Evolutionary conservation across 2,329 filamentous ascomycete genomes (phyloP).

Genomic region (Madurella fahalii): DNA sequence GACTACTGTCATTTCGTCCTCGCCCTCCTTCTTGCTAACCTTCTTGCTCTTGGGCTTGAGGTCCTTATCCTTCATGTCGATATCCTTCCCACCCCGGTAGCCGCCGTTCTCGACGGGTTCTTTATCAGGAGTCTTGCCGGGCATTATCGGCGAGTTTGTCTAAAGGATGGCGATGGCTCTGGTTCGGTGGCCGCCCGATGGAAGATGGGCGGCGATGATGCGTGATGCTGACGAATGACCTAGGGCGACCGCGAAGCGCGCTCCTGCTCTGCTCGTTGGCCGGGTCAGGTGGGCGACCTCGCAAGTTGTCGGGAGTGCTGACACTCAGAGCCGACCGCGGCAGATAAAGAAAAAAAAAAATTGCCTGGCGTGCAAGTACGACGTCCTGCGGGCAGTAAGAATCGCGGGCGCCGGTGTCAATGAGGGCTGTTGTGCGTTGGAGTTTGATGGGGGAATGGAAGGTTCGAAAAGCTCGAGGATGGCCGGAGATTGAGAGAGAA

Average conservation of each 20-base stretch:
- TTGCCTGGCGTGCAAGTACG: constrained; percentile 1
- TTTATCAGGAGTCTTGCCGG: constrained; percentile 69
- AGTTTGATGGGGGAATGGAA: constrained; percentile 16
- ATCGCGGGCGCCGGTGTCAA: constrained; percentile 7
- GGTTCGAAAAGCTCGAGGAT: constrained; percentile 16
- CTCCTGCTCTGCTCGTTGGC: constrained; percentile 18
- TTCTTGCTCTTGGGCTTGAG: constrained; percentile 65
- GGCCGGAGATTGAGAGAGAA: constrained; percentile 17
- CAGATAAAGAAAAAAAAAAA: not conserved
- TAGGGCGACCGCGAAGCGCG: constrained; percentile 23
- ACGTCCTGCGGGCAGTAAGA: constrained; percentile 1
- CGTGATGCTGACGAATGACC: not conserved
- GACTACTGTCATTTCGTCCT: constrained; percentile 78
- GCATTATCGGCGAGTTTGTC: constrained; percentile 52
- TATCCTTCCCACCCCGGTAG: constrained; percentile 61
- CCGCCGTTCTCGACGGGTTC: constrained; percentile 65
- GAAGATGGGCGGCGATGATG: constrained; percentile 12
- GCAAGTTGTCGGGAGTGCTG: constrained; percentile 9
- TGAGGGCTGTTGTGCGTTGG: constrained; percentile 5
- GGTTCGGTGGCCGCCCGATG: constrained; percentile 14
- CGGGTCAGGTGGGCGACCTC: constrained; percentile 12
- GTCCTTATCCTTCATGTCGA: constrained; percentile 68
- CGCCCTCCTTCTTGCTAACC: constrained; percentile 62
- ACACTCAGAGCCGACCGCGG: constrained; percentile 18
- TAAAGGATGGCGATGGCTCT: not conserved